Evolutionary conservation across 805 yeast genomes (phyloP), one percentile per base, ranked within the genome.

Genomic region (Sugiyamaella floridensis): DNA sequence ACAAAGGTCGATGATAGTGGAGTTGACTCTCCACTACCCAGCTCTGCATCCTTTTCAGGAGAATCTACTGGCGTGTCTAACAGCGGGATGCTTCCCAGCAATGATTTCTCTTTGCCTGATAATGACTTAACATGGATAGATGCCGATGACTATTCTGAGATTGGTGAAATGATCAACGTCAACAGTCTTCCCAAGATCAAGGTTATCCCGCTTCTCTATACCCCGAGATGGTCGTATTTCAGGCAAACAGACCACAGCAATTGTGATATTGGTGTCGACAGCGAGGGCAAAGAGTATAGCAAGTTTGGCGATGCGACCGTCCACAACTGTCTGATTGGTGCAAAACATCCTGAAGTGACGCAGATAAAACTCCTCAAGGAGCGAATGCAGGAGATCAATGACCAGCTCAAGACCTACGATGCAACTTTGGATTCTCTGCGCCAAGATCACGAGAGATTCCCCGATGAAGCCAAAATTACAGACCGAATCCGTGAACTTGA

Each of bases 61-160:
- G 45, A 58, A 12, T 51, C 58, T 11, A 64, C 62, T 16, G 48
- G 56, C 20, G 57, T 68, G 2, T 54, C 57, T 12, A 47, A 55
- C 10, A 52, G 50, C 7, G 47, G 52, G 20, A 40, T 58, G 6
- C 19, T 41, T 9, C 65, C 64, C 6, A 62, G 60, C 34, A 58
- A 66, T 50, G 58, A 66, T 42, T 60, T 65, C 8, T 49, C 61
- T n/a, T 45, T 37, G 15, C 19, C 16, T 2, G 71, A 67, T 44
- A 60, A 66, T 28, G 72, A 68, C 50, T 58, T 66, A 4, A 62
- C 69, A 2, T 89, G 97, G 97, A 72, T 80, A 47, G 95, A 89
- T 61, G 68, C 73, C 19, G 85, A 85, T 53, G 97, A 89, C 64
- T 89, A 79, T 59, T 71, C 79, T 10, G 97, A 89, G 59, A 63